A percentile compares a stretch with the other conserved stretches of the same genome.
Evolutionary conservation across 495 filamentous ascomycete species (phyloP).

Genomic region (Penicillium atrosanguineum): DNA sequence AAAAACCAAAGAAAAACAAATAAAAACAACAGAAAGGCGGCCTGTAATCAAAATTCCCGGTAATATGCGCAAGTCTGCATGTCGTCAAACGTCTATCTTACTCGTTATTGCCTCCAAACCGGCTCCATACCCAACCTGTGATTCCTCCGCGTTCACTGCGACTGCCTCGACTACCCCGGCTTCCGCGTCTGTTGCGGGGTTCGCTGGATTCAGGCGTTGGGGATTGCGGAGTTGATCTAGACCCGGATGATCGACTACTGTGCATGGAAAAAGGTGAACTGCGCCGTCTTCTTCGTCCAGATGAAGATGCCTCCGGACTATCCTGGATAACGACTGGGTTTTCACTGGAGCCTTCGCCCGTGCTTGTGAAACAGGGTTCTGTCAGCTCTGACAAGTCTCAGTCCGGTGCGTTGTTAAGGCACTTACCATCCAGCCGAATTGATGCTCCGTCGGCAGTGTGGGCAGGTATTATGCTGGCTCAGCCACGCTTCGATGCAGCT

Average conservation of each 20-base stretch:
- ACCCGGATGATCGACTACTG: constrained; percentile 22
- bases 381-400: constrained; percentile 1
- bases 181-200: constrained; percentile 8
- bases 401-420: not conserved
- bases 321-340: constrained; percentile 30
- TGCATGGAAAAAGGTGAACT: constrained; percentile 19
- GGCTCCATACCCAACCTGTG: constrained; percentile 38
- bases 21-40: not conserved
- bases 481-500: constrained; percentile 78
- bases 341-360: constrained; percentile 29
- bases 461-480: constrained; percentile 85
- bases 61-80: not conserved
- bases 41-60: not conserved
- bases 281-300: constrained; percentile 11
- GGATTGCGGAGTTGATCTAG: constrained; percentile 7
- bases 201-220: constrained; percentile 6
- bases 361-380: constrained; percentile 5
- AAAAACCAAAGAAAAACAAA: not conserved
- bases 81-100: constrained; percentile 3
- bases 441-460: constrained; percentile 80
- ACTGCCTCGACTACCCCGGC: constrained; percentile 11
- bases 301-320: constrained; percentile 23
- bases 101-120: constrained; percentile 31
- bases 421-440: constrained; percentile 28
- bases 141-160: constrained; percentile 27